These are phyloP conservation scores for Ceratobasidium sp. DNA, from an alignment of 1,284 basidiomycete genomes.

Conservation along the genomic window DNA sequence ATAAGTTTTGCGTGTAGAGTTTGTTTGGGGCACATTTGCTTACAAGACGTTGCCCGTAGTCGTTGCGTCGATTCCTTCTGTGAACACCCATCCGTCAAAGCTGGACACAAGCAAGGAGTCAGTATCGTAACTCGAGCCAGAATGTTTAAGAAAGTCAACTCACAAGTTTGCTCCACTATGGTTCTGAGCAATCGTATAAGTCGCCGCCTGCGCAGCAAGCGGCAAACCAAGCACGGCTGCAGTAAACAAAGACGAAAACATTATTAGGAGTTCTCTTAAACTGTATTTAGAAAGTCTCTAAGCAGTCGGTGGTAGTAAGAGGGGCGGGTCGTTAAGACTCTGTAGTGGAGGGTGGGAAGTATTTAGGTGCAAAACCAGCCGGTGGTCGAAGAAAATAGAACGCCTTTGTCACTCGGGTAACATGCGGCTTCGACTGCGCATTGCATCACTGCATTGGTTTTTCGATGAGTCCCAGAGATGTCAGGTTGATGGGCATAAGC, in stretches of 20 bases:
- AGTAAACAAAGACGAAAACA: slow-evolving; percentile 9
- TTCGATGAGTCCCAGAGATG: too few species aligned
- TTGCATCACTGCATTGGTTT: slow-evolving; percentile 32
- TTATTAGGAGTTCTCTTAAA: not conserved
- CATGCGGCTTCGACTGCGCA: slow-evolving; percentile 9
- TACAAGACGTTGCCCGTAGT: slow-evolving; percentile 45
- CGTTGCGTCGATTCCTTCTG: slow-evolving; percentile 43
- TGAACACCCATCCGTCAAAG: slow-evolving; percentile 45
- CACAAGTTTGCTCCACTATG: slow-evolving; percentile 33
- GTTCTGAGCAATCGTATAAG: slow-evolving; percentile 35
- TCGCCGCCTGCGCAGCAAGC: slow-evolving; percentile 29
- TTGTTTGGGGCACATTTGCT: not conserved
- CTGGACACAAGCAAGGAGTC: slow-evolving; percentile 4
- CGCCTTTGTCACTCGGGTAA: slow-evolving; percentile 15
- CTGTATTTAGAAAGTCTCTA: too few species aligned
- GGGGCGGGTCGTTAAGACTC: not conserved
- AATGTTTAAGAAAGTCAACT: too few species aligned
- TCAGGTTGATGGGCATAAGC: too few species aligned
- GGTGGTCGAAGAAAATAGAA: slow-evolving; percentile 19
- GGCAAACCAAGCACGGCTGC: slow-evolving; percentile 16
- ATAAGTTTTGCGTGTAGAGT: not conserved
- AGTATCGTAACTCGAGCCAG: not conserved
- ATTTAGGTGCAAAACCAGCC: slow-evolving; percentile 21
- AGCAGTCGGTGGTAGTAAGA: not conserved
- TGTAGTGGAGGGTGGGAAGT: not conserved